phyloP scores from a whole-genome alignment of 106 monocot species.

The Acorus gramineus region DNA sequence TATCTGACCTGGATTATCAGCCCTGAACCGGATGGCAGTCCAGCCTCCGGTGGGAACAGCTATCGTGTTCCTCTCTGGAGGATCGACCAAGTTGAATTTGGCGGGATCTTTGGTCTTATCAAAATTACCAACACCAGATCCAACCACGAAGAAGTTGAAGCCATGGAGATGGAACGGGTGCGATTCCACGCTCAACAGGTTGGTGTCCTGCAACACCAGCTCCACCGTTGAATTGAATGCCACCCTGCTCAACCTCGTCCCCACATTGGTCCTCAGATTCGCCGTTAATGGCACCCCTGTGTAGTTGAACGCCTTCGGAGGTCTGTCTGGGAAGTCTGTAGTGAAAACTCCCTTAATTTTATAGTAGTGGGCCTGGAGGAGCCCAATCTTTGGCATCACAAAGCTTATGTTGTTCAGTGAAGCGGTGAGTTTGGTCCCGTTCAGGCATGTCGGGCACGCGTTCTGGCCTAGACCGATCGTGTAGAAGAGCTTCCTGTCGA shows the following conservation, averaged over 20 bases:
- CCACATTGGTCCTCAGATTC: conserved; percentile 26
- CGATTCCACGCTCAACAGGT: conserved; percentile 24
- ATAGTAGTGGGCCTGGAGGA: conserved; percentile 39
- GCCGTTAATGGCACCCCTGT: conserved; percentile 36
- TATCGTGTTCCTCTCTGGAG: conserved; percentile 40
- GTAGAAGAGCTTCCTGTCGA: conserved; percentile 35
- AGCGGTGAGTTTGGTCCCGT: conserved; percentile 25
- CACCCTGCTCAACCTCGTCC: conserved; percentile 29
- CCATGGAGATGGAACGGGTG: conserved; percentile 36
- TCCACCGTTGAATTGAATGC: conserved; percentile 31
- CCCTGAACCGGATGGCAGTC: conserved; percentile 32
- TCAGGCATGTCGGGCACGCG: conserved; percentile 25
- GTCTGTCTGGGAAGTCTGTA: conserved; percentile 34
- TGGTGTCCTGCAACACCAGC: conserved; percentile 38
- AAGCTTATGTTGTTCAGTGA: conserved; percentile 42
- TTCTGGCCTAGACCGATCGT: conserved; percentile 26
- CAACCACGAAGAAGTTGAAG: conserved; percentile 36
- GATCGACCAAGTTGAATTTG: conserved; percentile 40
- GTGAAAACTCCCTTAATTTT: conserved; percentile 26
- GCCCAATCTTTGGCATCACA: conserved; percentile 22
- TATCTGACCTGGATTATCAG: conserved; percentile 27
- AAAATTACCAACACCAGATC: conserved; percentile 28
- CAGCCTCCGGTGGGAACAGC: conserved; percentile 47
- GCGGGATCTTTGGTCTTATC: conserved; percentile 29
- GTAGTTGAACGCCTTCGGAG: conserved; percentile 23